phyloP scores from a whole-genome alignment of 1,284 basidiomycete species.

The Ustilago trichophora region DNA sequence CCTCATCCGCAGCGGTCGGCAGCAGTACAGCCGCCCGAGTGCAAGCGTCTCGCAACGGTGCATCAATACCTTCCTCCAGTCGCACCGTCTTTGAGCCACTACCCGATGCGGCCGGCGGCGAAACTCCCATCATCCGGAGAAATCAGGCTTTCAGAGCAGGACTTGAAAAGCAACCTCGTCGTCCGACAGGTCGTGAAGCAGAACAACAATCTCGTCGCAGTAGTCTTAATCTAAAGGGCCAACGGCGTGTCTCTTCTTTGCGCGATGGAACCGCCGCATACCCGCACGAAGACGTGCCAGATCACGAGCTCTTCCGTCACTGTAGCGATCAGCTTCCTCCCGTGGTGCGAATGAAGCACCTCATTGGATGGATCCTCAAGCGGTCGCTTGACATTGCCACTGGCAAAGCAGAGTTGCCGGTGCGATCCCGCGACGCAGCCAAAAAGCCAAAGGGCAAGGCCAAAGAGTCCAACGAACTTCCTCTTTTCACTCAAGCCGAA shows the following conservation, averaged over 20 bases:
- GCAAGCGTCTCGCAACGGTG: slow-evolving; percentile 17
- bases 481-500: slow-evolving; percentile 46
- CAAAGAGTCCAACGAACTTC: slow-evolving; percentile 25
- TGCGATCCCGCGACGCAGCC: slow-evolving; percentile 15
- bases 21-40: slow-evolving; percentile 4
- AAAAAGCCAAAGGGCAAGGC: slow-evolving; percentile 36
- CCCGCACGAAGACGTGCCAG: slow-evolving; percentile 58
- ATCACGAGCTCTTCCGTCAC: slow-evolving; percentile 57
- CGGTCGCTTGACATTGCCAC: slow-evolving; percentile 48
- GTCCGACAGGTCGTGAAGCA: slow-evolving; percentile 29
- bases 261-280: slow-evolving; percentile 55
- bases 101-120: slow-evolving; percentile 39
- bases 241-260: slow-evolving; percentile 50
- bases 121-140: slow-evolving; percentile 48
- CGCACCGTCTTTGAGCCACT: slow-evolving; percentile 48
- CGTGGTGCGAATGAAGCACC: slow-evolving; percentile 57
- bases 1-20: not conserved
- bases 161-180: slow-evolving; percentile 37
- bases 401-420: slow-evolving; percentile 33
- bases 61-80: slow-evolving; percentile 6
- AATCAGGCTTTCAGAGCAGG: slow-evolving; percentile 49
- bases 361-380: slow-evolving; percentile 55
- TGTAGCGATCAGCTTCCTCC: slow-evolving; percentile 54
- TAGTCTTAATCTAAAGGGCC: slow-evolving; percentile 57
- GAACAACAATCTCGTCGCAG: slow-evolving; percentile 37